Conservation (phyloP, 768 basidiomycete genomes). For the Russula compacta region DNA sequence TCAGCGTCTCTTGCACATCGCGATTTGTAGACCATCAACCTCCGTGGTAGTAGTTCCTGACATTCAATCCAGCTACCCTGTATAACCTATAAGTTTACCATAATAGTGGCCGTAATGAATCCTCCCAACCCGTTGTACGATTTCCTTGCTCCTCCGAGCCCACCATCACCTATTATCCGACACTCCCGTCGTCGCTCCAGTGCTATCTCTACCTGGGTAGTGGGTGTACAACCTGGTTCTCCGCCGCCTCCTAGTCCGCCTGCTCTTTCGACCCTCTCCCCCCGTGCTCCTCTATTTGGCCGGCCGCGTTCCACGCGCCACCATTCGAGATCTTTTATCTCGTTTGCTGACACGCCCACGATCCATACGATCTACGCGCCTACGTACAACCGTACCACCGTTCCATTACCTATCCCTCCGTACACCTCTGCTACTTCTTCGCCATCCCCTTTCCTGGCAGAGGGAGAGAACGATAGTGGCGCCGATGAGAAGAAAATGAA, state of each 20-base stretch:
- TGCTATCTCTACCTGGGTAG: constrained; percentile 52
- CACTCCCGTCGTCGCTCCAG: constrained; percentile 27
- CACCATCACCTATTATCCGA: constrained; percentile 21
- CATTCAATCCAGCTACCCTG: not conserved
- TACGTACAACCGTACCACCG: constrained; percentile 60
- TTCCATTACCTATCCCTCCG: constrained; percentile 26
- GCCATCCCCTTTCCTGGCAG: not conserved
- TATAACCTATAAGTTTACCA: not conserved
- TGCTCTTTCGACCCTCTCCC: constrained; percentile 24
- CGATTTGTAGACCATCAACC: not conserved
- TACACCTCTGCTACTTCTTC: not conserved
- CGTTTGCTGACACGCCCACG: constrained; percentile 37
- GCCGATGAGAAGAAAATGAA: constrained; percentile 23
- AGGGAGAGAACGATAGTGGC: not conserved
- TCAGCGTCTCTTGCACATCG: not conserved
- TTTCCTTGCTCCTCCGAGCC: constrained; percentile 26
- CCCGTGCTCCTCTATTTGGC: constrained; percentile 23
- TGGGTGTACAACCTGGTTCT: constrained; percentile 60
- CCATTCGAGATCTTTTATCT: constrained; percentile 41
- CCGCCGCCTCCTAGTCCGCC: constrained; percentile 37
- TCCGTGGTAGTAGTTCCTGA: not conserved
- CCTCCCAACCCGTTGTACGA: constrained; percentile 20
- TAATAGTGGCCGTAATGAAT: not conserved
- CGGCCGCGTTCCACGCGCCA: constrained; percentile 25
- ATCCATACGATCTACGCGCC: constrained; percentile 47